A percentile compares a stretch with the other conserved stretches of the same genome.
Conservation (phyloP, 176 grass and related monocot species). For the Neostapfia colusana region DNA sequence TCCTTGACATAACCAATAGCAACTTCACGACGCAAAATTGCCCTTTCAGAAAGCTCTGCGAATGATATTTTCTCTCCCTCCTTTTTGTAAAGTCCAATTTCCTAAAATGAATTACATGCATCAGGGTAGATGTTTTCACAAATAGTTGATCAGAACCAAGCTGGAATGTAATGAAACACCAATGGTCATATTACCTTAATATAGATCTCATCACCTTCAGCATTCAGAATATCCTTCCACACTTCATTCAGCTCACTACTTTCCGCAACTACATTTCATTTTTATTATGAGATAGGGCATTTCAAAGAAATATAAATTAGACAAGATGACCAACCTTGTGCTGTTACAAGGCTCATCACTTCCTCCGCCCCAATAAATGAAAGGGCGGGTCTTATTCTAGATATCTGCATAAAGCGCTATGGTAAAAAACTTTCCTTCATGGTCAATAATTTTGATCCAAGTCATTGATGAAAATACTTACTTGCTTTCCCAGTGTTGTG, state of each 20-base stretch:
- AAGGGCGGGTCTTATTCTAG: slow-evolving; percentile 86
- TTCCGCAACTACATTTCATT: slow-evolving; percentile 73
- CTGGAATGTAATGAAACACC: slow-evolving; percentile 28
- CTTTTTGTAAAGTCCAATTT: slow-evolving; percentile 84
- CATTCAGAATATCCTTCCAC: slow-evolving; percentile 92
- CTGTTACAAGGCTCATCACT: slow-evolving; percentile 95
- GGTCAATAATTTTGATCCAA: slow-evolving; percentile 26
- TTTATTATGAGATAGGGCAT: slow-evolving; percentile 33
- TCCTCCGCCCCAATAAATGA: slow-evolving; percentile 95
- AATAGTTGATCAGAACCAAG: slow-evolving; percentile 5
- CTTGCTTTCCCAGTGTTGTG: slow-evolving; percentile 84
- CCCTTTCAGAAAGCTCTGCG: slow-evolving; percentile 84
- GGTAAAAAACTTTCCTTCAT: slow-evolving; percentile 23
- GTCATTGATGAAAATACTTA: slow-evolving; percentile 39
- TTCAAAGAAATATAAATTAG: slow-evolving; percentile 30
- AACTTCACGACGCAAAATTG: slow-evolving; percentile 88
- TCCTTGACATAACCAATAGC: slow-evolving; percentile 85
- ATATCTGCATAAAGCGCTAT: slow-evolving; percentile 66
- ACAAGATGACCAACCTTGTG: slow-evolving; percentile 66
- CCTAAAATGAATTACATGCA: slow-evolving; percentile 57
- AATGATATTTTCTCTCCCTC: slow-evolving; percentile 83
- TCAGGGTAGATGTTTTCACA: slow-evolving; percentile 10
- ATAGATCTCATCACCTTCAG: slow-evolving; percentile 98
- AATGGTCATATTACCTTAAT: slow-evolving; percentile 65
- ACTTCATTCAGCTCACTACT: slow-evolving; percentile 81